These are phyloP conservation scores for Naganishia vaughanmartiniae DNA, from an alignment of 768 basidiomycete species.

Conservation along the genomic window DNA sequence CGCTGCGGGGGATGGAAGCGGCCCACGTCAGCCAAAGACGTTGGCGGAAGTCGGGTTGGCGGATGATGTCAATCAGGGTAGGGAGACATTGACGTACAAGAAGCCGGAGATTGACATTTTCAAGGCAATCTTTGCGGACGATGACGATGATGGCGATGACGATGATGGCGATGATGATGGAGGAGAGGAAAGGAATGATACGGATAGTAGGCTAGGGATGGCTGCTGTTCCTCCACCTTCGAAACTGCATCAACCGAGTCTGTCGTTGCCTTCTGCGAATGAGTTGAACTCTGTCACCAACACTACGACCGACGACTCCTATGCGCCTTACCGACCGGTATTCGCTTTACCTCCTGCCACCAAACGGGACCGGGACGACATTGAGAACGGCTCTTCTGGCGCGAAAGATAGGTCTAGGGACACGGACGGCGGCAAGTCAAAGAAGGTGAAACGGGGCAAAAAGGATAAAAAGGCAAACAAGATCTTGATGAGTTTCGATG, in stretches of 20 bases:
- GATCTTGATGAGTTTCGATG: conserved; percentile 70
- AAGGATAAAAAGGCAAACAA: conserved; percentile 58
- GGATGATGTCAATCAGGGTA: conserved; percentile 84
- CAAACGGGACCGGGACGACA: conserved; percentile 41
- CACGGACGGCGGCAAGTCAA: conserved; percentile 29
- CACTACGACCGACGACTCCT: conserved; percentile 9
- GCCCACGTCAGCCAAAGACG: conserved; percentile 37
- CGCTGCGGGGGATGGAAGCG: neutral
- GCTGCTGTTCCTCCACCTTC: conserved; percentile 35
- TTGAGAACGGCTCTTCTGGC: neutral
- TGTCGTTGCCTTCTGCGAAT: conserved; percentile 9
- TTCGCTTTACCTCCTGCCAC: conserved; percentile 9
- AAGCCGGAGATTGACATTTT: conserved; percentile 88
- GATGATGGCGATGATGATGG: conserved; percentile 58
- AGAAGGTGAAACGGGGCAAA: conserved; percentile 55
- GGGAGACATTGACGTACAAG: conserved; percentile 81
- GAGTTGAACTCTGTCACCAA: neutral
- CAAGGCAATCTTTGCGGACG: conserved; percentile 96
- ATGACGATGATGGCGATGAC: conserved; percentile 79
- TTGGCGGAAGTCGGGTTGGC: conserved; percentile 82
- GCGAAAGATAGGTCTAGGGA: neutral
- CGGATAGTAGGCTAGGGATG: neutral
- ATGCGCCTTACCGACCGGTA: conserved; percentile 16
- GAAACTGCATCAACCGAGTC: conserved; percentile 20
- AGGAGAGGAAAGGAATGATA: conserved; percentile 32